These are phyloP conservation scores for Rhipidocladum racemiflorum DNA, from an alignment of 176 grass and related monocot species.

Conservation along the genomic window DNA sequence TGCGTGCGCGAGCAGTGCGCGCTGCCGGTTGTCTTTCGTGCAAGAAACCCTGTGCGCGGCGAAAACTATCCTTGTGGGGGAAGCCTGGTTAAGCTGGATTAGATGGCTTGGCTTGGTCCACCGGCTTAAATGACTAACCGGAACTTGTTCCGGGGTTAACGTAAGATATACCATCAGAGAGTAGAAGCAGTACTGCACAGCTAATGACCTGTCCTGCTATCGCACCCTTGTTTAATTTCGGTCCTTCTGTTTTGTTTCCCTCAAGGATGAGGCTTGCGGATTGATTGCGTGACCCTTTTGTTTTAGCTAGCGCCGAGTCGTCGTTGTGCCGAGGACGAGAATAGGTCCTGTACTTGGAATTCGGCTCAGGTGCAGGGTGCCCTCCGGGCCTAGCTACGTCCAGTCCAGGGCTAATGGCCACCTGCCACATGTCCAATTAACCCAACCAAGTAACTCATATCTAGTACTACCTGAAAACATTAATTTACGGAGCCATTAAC, in stretches of 20 bases:
- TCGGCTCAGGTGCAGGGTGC: no score
- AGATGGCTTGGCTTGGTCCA: neutral
- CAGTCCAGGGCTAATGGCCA: no score
- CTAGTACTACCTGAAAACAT: no score
- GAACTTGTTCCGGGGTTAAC: slow-evolving; percentile 40
- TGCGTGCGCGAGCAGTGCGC: slow-evolving; percentile 40
- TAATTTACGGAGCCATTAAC: no score
- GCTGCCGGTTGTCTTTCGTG: slow-evolving; percentile 11
- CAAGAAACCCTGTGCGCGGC: neutral
- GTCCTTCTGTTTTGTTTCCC: neutral
- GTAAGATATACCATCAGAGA: no score
- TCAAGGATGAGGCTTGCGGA: neutral
- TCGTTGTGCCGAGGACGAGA: slow-evolving; percentile 12
- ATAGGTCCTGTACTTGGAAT: neutral
- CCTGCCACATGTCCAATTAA: no score
- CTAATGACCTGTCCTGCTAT: neutral
- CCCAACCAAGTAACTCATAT: no score
- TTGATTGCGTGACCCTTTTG: slow-evolving; percentile 33
- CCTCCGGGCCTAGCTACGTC: no score
- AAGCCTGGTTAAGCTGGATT: neutral
- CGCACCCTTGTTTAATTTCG: neutral
- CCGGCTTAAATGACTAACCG: neutral
- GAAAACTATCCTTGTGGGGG: neutral
- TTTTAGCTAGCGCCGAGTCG: neutral
- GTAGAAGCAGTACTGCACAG: no score